Evolutionary conservation across 164 flowering plant genomes (phyloP), one percentile per base, ranked within the genome.

Genomic region (Vitis amurensis): DNA sequence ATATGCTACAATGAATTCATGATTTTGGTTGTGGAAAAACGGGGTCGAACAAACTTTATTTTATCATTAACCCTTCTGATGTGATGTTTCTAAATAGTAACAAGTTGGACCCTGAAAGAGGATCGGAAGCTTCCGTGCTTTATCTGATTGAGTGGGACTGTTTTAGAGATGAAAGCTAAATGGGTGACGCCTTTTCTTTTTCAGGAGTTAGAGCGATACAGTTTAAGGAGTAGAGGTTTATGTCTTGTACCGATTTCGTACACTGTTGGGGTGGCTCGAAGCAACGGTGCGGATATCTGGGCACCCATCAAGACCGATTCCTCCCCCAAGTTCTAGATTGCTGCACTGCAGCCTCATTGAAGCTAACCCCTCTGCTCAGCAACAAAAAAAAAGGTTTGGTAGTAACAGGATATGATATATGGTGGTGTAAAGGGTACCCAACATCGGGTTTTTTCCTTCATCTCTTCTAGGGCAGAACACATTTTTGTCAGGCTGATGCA

Each of bases 241-340:
- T 92, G 98, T 73, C 85, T 92, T 14, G 89, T 91, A 63, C 98
- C 98, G 9, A 67, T 88, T 23, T 81, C 89, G 8, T 83, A 81
- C 66, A 91, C 94, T 14, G 74, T 64, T 10, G 88, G 86, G 68
- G 82, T 94, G 69, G 87, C 87, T 59, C 78, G 85, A 6, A 89
- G 88, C 84, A 94, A 94, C 65, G 98, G 98, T 53, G 98, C 98
- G 1, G 98, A 94, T 78, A 87, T 94, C 31, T 94, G 98, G 98
- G 97, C 98, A 1, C 97, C 98, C 13, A 82, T 83, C 71, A 94
- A 92, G 81, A 78, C 79, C 44, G 7, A 37, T 37, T 37, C 77
- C 68, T 76, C 87, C 61, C 85, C 85, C 29, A 81, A 68, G 52
- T 71, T 72, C 19, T 76, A 72, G 61, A 74, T 68, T 12, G n/a